These are phyloP conservation scores for Leccinum subtestaceum DNA, from an alignment of 768 basidiomycete genomes.

Conservation along the genomic window DNA sequence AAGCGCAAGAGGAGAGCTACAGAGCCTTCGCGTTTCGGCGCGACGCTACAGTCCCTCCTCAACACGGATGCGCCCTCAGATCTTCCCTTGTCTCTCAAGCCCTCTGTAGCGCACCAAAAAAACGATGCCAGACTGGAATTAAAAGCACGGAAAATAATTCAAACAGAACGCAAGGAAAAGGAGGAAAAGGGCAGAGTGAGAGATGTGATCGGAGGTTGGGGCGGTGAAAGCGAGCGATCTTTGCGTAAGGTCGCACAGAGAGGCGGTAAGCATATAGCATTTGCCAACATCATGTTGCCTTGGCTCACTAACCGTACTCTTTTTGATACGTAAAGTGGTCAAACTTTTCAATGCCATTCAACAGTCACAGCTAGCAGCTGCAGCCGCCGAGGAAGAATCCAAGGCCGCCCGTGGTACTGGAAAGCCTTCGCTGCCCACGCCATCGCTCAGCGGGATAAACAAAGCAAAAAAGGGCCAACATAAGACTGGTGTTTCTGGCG, in stretches of 20 bases:
- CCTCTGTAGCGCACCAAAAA: slow-evolving; percentile 61
- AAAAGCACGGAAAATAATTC: slow-evolving; percentile 68
- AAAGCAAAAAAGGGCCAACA: slow-evolving; percentile 50
- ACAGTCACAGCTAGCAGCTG: slow-evolving; percentile 64
- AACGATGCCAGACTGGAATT: slow-evolving; percentile 76
- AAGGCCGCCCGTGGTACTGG: slow-evolving; percentile 68
- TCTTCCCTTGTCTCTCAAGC: slow-evolving; percentile 75
- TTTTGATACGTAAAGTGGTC: slow-evolving; percentile 50
- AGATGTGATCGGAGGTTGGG: slow-evolving; percentile 87
- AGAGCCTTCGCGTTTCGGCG: slow-evolving; percentile 68
- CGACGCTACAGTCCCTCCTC: slow-evolving; percentile 68
- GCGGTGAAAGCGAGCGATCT: slow-evolving; percentile 73
- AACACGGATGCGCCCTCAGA: slow-evolving; percentile 68
- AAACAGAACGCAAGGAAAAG: slow-evolving; percentile 67
- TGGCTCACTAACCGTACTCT: background rate
- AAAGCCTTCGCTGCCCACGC: slow-evolving; percentile 70
- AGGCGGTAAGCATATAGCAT: slow-evolving; percentile 52
- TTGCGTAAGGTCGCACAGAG: slow-evolving; percentile 82
- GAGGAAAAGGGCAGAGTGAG: slow-evolving; percentile 66
- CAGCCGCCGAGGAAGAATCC: slow-evolving; percentile 50
- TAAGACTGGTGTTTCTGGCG: slow-evolving; percentile 52
- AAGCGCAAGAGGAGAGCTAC: slow-evolving; percentile 85
- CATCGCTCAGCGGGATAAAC: slow-evolving; percentile 47
- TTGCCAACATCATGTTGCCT: background rate
- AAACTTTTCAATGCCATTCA: slow-evolving; percentile 85